Evolutionary conservation across 2,329 filamentous ascomycete species (phyloP), one percentile per base, ranked within the genome.

Genomic region (Xylariaceae sp.): DNA sequence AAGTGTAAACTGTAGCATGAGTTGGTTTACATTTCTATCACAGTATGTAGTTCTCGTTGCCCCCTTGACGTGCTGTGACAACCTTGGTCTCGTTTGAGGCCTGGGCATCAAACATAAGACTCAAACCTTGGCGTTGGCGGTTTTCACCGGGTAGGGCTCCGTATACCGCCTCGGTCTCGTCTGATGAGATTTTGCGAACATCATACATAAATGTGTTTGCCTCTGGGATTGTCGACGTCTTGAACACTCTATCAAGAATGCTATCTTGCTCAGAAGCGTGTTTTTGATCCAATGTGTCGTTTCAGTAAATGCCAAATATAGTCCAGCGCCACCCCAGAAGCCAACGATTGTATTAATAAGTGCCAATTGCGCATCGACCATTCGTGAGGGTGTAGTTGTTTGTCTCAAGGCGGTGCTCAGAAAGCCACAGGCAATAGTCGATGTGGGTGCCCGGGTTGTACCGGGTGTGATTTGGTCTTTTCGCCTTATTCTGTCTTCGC

Each of bases 241-340:
- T 39, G 14, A 44, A 14, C 39, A 12, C 22, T 33, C 33, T 32
- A 6, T n/a, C 17, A 19, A n/a, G 15, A 27, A 42, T 30, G 12
- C 22, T 44, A 38, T 10, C 42, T 32, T 39, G 48, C 41, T 6
- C 54, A 44, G 38, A 27, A 39, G 22, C 45, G 41, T 35, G 51
- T 56, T 54, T n/a, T 60, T 62, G 43, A 54, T 58, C 66, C 72
- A 71, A 42, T 76, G 64, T 9, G 67, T 63, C 38, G 67, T 63
- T 57, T 78, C 74, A 12, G 72, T 76, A 43, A 78, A 77, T 32
- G 71, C 54, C 49, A 80, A 69, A 48, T 78, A 80, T 33, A 72
- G 60, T 2, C 76, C 71, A 0, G 77, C 75, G 14, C 75, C 59
- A 27, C 67, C 68, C 77, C 76, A 79, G 51, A 76, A 75, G 1